phyloP scores from a whole-genome alignment of 2,329 filamentous ascomycete species.

The Fusarium irregulare region DNA sequence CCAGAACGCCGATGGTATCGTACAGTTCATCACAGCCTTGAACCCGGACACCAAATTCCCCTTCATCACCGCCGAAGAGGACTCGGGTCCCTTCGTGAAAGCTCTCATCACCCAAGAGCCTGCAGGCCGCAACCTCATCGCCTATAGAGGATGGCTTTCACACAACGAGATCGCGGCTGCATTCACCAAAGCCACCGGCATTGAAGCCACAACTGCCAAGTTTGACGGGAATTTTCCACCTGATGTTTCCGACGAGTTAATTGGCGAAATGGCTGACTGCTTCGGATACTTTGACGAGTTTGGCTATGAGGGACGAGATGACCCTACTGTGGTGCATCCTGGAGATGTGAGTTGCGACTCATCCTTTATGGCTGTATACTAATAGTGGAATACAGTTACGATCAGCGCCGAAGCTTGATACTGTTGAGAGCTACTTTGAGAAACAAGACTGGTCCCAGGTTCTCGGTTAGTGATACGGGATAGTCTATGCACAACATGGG shows the following conservation, averaged over 20 bases:
- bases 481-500: no score
- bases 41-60: slow-evolving; percentile 36
- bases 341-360: slow-evolving; percentile 2
- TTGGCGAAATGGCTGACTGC: slow-evolving; percentile 16
- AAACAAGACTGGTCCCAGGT: slow-evolving; percentile 29
- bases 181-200: slow-evolving; percentile 34
- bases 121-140: slow-evolving; percentile 39
- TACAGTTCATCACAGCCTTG: slow-evolving; percentile 33
- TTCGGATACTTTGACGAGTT: slow-evolving; percentile 31
- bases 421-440: slow-evolving; percentile 18
- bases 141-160: slow-evolving; percentile 40
- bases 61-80: slow-evolving; percentile 43
- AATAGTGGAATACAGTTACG: slow-evolving; percentile 2
- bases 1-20: slow-evolving; percentile 32
- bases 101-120: slow-evolving; percentile 35
- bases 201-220: slow-evolving; percentile 3
- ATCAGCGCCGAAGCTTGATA: slow-evolving; percentile 3
- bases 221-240: not conserved
- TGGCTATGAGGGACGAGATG: slow-evolving; percentile 32
- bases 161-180: slow-evolving; percentile 24
- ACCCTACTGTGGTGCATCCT: slow-evolving; percentile 25
- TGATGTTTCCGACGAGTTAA: not conserved
- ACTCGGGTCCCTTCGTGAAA: slow-evolving; percentile 40
- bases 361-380: not conserved
- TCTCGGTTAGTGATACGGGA: slow-evolving; percentile 2